Conservation (phyloP, 306 rosid genomes). For the Trichosanthes cucumerina region DNA sequence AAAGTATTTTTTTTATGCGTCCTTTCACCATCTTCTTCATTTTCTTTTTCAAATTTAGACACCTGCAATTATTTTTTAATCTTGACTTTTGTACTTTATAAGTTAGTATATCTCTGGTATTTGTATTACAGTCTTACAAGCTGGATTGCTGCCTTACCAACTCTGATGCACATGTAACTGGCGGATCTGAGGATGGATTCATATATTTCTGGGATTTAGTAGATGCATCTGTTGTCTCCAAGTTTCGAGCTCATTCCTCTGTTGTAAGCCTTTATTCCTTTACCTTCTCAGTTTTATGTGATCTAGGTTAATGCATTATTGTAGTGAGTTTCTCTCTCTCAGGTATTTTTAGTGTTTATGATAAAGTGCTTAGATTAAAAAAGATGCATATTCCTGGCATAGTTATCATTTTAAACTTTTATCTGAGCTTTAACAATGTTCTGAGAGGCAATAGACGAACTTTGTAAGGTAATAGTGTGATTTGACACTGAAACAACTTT, state of each 20-base stretch:
- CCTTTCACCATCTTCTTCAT: background rate
- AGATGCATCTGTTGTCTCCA: slow-evolving; percentile 71
- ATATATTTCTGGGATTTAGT: slow-evolving; percentile 91
- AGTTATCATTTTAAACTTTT: background rate
- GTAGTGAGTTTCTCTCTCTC: background rate
- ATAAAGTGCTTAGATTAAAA: background rate
- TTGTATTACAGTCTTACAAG: slow-evolving; percentile 58
- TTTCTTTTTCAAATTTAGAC: background rate
- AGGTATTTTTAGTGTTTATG: background rate
- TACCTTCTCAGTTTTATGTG: background rate
- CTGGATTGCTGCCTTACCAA: slow-evolving; percentile 93
- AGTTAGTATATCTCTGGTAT: slow-evolving; percentile 7
- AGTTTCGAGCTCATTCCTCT: slow-evolving; percentile 74
- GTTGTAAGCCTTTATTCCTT: slow-evolving; percentile 39
- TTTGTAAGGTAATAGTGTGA: background rate
- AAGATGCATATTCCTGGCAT: background rate
- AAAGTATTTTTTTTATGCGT: background rate
- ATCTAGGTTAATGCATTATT: background rate
- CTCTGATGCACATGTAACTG: slow-evolving; percentile 71
- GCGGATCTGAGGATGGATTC: slow-evolving; percentile 91
- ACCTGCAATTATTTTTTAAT: background rate
- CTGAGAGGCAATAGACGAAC: background rate
- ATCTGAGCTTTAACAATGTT: background rate
- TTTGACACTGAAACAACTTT: background rate
- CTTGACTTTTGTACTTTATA: background rate